Evolutionary conservation across 441 rosid species (phyloP).

Genomic region (Adansonia gregorii): DNA sequence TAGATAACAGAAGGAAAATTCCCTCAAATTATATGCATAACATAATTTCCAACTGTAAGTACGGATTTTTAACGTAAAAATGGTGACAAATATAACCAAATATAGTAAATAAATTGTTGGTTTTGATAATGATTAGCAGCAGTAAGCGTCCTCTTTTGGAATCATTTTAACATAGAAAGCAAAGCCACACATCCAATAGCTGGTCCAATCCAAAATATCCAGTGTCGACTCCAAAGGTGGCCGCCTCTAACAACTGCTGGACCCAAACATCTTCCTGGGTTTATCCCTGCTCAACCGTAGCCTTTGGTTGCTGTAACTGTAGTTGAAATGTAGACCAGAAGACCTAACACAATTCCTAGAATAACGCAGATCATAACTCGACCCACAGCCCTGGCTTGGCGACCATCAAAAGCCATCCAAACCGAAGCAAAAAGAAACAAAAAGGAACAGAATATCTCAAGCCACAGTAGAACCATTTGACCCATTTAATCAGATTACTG

Average conservation of each 20-base stretch:
- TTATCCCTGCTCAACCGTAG: slow-evolving; percentile 52
- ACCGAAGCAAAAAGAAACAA: slow-evolving; percentile 46
- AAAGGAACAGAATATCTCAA: slow-evolving; percentile 49
- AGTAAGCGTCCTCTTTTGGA: slow-evolving; percentile 31
- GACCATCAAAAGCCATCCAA: slow-evolving; percentile 49
- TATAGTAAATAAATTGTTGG: neutral
- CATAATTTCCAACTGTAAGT: too few relatives aligned
- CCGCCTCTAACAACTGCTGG: slow-evolving; percentile 58
- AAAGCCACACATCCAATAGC: slow-evolving; percentile 36
- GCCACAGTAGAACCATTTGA: slow-evolving; percentile 46
- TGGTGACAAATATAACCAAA: neutral
- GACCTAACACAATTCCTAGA: slow-evolving; percentile 43
- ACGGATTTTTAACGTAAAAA: neutral
- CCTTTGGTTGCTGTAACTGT: slow-evolving; percentile 46
- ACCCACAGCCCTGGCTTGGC: slow-evolving; percentile 46
- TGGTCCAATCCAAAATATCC: slow-evolving; percentile 59
- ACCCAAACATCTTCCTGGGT: slow-evolving; percentile 60
- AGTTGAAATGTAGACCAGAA: slow-evolving; percentile 49
- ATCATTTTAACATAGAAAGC: slow-evolving; percentile 39
- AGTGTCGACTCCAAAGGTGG: slow-evolving; percentile 50
- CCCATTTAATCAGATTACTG: too few relatives aligned
- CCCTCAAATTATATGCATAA: too few relatives aligned
- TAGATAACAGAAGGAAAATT: too few relatives aligned
- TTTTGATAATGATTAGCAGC: neutral
- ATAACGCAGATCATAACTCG: slow-evolving; percentile 38